Conservation (phyloP, 352 stramenopile species). For the Phytopythium litorale region DNA sequence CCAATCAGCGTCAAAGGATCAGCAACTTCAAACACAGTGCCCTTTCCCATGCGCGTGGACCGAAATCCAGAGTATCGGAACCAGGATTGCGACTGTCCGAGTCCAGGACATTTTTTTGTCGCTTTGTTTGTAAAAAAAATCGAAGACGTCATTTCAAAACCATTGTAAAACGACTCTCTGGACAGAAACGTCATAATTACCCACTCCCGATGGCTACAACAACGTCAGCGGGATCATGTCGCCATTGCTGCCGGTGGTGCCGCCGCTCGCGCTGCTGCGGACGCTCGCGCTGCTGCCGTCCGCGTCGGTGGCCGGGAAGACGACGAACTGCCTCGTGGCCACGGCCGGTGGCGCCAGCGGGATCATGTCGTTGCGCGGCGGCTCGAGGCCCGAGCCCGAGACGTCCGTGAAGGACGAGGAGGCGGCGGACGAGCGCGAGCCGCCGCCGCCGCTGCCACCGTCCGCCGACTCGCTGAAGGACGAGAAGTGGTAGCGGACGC, state of each 20-base stretch:
- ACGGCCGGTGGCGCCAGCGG: background rate
- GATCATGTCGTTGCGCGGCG: conserved; percentile 7
- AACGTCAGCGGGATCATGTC: conserved; percentile 6
- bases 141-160: no score
- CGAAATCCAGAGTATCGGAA: background rate
- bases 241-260: background rate
- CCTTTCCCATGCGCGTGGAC: conserved; percentile 3
- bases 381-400: background rate
- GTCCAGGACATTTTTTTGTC: background rate
- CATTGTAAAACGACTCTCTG: no score
- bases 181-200: no score
- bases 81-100: no score
- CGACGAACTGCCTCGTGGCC: conserved; percentile 1
- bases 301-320: background rate
- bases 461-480: conserved; percentile 2
- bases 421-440: background rate
- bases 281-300: background rate
- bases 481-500: background rate
- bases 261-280: background rate
- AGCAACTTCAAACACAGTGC: background rate
- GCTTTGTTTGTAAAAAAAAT: no score
- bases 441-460: background rate
- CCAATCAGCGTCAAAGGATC: background rate
- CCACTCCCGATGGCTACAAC: background rate
- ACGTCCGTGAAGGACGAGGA: background rate